Conservation (phyloP, 208 protist genomes). For the Acanthamoeba castellanii region DNA sequence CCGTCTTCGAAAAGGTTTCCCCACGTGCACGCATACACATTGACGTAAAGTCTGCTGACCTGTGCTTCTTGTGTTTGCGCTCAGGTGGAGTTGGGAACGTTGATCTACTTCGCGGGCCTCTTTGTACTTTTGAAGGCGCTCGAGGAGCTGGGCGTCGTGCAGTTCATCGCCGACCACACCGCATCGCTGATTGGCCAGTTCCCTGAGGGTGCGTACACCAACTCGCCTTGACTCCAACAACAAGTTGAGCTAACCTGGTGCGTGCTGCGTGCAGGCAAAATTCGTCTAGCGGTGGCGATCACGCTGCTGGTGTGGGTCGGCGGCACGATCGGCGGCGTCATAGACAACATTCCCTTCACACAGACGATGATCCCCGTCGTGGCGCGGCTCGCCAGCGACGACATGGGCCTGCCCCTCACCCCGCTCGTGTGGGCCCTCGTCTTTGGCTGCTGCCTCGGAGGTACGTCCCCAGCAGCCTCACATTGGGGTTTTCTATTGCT, state of each 20-base stretch:
- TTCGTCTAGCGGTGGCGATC: constrained; percentile 32
- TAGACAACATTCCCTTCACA: constrained; percentile 79
- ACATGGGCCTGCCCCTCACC: constrained; percentile 82
- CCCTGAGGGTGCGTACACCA: not conserved
- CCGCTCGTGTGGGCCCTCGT: constrained; percentile 88
- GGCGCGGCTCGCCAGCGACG: constrained; percentile 73
- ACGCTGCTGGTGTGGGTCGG: constrained; percentile 76
- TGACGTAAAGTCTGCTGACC: not conserved
- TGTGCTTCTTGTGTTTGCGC: not conserved
- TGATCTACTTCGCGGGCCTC: constrained; percentile 85
- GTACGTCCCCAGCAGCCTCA: constrained; percentile 76
- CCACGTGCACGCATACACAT: not conserved
- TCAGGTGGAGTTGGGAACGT: constrained; percentile 84
- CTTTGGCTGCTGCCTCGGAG: constrained; percentile 87
- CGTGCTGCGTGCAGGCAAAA: not conserved
- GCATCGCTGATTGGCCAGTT: not conserved
- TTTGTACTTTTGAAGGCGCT: constrained; percentile 86
- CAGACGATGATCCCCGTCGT: constrained; percentile 80
- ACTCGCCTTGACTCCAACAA: not conserved
- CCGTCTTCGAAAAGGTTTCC: constrained; percentile 59
- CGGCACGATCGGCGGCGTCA: constrained; percentile 72
- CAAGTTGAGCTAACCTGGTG: not conserved
- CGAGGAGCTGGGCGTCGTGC: constrained; percentile 76
- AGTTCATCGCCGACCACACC: constrained; percentile 78
- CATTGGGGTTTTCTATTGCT: too few relatives aligned